Conservation (phyloP, 2,329 filamentous ascomycete genomes). For the Cercospora citrullina region DNA sequence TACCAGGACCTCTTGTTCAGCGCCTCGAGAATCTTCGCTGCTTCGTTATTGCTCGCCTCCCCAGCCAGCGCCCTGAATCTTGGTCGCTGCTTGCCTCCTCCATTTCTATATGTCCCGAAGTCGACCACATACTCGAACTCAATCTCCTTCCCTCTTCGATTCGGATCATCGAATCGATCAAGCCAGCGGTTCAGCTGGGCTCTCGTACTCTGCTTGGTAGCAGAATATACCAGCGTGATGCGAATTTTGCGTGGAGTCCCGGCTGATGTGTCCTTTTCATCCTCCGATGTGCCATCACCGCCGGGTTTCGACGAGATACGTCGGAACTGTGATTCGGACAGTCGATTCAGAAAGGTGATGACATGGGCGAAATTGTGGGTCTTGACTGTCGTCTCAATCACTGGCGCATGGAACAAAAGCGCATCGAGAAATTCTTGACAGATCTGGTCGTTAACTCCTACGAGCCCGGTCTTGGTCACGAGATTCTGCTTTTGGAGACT, state of each 20-base stretch:
- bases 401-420: slow-evolving; percentile 8
- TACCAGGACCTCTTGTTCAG: not conserved
- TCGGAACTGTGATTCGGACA: slow-evolving; percentile 13
- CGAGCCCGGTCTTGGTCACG: slow-evolving; percentile 4
- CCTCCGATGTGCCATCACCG: not conserved
- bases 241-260: slow-evolving; percentile 6
- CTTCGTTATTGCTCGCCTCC: not conserved
- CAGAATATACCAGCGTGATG: slow-evolving; percentile 12
- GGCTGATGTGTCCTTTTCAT: not conserved
- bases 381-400: slow-evolving; percentile 10
- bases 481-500: slow-evolving; percentile 6
- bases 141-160: slow-evolving; percentile 10
- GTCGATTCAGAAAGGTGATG: slow-evolving; percentile 17
- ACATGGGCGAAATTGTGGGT: slow-evolving; percentile 18
- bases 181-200: slow-evolving; percentile 18
- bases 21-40: not conserved
- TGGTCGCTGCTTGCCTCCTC: slow-evolving; percentile 13
- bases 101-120: slow-evolving; percentile 6
- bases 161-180: slow-evolving; percentile 14
- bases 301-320: not conserved
- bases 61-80: not conserved
- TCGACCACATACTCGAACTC: slow-evolving; percentile 15
- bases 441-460: slow-evolving; percentile 14
- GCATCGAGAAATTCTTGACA: slow-evolving; percentile 17
- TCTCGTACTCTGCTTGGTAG: slow-evolving; percentile 3